A percentile compares a stretch with the other conserved stretches of the same genome.
These are phyloP conservation scores for Alternaria sp. DNA, from an alignment of 2,329 filamentous ascomycete genomes.

Conservation along the genomic window DNA sequence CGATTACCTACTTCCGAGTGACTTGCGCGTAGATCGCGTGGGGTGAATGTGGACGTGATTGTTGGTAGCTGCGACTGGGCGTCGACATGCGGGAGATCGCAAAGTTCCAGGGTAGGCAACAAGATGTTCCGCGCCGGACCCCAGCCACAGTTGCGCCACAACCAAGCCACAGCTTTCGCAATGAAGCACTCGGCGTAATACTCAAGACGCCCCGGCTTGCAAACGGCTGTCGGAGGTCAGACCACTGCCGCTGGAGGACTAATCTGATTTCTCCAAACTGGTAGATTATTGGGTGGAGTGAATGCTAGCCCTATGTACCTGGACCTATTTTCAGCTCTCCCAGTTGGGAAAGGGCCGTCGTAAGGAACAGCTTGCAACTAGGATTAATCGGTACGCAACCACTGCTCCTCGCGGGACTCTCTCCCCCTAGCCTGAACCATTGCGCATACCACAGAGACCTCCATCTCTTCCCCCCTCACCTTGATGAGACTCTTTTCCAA, in stretches of 20 bases:
- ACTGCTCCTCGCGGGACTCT: conserved; percentile 23
- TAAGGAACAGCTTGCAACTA: conserved; percentile 40
- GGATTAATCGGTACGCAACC: conserved; percentile 35
- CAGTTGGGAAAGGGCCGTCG: conserved; percentile 25
- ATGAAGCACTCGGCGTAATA: conserved; percentile 19
- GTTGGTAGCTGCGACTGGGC: conserved; percentile 5
- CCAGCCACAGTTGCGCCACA: conserved; percentile 13
- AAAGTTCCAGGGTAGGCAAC: conserved; percentile 14
- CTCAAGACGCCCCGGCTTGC: not conserved
- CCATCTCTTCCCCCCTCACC: conserved; percentile 18
- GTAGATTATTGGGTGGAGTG: not conserved
- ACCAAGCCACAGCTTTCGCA: conserved; percentile 5
- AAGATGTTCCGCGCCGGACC: conserved; percentile 8
- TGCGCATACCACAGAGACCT: conserved; percentile 33
- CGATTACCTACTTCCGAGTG: not conserved
- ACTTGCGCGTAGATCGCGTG: conserved; percentile 11
- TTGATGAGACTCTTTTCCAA: conserved; percentile 40
- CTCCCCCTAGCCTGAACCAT: conserved; percentile 33
- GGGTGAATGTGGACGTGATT: not conserved
- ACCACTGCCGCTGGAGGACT: not conserved
- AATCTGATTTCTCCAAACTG: not conserved
- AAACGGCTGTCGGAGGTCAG: conserved; percentile 1
- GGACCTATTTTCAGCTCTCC: conserved; percentile 30
- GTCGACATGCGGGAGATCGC: conserved; percentile 9
- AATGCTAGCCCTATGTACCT: not conserved